Base-by-base conservation (phyloP, 768 basidiomycete genomes). In the Hebeloma cylindrosporum region DNA sequence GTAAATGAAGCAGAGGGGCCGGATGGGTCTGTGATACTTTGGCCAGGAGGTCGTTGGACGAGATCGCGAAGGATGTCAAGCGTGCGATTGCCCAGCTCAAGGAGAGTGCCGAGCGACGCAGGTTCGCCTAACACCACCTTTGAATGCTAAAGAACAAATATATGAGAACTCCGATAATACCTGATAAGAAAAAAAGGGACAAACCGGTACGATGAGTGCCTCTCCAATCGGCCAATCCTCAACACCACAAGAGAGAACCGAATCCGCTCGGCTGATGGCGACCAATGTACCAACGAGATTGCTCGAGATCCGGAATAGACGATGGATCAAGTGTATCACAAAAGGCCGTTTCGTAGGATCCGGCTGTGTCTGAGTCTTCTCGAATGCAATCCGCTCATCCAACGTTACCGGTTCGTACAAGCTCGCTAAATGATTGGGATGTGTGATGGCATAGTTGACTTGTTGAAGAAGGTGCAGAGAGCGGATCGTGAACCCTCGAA, bases 381-480 rank as follows among this genome's bases (percentile, higher is more conserved):
- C 87, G 36, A 89, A 71, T 37, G 72, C 71, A 0, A 65, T 65
- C 5, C 85, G 78, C 54, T 95, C 93, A 8, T 91, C 90, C 2
- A 75, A 60, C 0, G 86, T 85, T 10, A 88, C 73, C 5, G 91
- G 85, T 46, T 94, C 90, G 53, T 94, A 71, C 20, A 90, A 71
- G 52, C 83, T 84, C 1, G 85, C 82, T 9, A 96, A 75, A 55
- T 93, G 85, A 57, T 93, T 88, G 5, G 93, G 93, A 63, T 97
- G 93, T 0, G 90, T 85, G 35, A 95, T 73, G 0, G 90, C 88
- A 52, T 93, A 93, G 63, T 93, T 93, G 50, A 96, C 66, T 52
- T 93, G 88, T 58, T 93, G 91, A 1, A 96, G 72, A 18, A 95
- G 78, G 23, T 80, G 70, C 14, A 93, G 65, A 0, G 85, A 82